A percentile compares a stretch with the other conserved stretches of the same genome.
phyloP scores from a whole-genome alignment of 75 land plant genomes.

The Larix kaempferi region DNA sequence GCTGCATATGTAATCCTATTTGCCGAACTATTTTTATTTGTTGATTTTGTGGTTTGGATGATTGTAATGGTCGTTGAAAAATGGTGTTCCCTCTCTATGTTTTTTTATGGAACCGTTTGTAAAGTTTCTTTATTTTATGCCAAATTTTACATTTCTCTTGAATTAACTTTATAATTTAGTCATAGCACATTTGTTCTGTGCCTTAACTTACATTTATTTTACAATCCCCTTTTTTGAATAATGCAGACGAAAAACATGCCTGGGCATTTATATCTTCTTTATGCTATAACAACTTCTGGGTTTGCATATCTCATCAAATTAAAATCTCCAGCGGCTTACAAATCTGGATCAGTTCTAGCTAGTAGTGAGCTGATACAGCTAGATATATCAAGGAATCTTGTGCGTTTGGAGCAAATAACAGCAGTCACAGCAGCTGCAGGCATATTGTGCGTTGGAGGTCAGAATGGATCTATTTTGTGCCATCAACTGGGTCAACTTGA shows the following conservation, averaged over 20 bases:
- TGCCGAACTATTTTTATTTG: background rate
- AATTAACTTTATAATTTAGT: background rate
- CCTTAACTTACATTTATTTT: background rate
- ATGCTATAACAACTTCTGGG: slow-evolving; percentile 42
- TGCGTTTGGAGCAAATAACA: slow-evolving; percentile 21
- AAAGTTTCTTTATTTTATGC: background rate
- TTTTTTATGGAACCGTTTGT: background rate
- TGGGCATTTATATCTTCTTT: slow-evolving; percentile 20
- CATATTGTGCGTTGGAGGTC: slow-evolving; percentile 37
- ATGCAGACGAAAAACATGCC: slow-evolving; percentile 18
- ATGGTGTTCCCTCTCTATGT: background rate
- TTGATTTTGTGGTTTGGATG: background rate
- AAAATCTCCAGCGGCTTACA: slow-evolving; percentile 15
- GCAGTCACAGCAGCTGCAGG: slow-evolving; percentile 34
- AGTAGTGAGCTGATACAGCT: slow-evolving; percentile 19
- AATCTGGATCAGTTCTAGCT: slow-evolving; percentile 22
- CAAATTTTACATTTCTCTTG: background rate
- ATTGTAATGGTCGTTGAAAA: background rate
- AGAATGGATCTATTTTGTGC: slow-evolving; percentile 47
- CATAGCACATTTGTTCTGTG: background rate
- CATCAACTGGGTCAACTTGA: slow-evolving; percentile 41
- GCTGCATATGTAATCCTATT: background rate
- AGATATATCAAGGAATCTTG: slow-evolving; percentile 16
- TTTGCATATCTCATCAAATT: slow-evolving; percentile 36
- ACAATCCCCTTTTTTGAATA: background rate